These are phyloP conservation scores for Daedaleopsis nitida DNA, from an alignment of 768 basidiomycete genomes.

Conservation along the genomic window DNA sequence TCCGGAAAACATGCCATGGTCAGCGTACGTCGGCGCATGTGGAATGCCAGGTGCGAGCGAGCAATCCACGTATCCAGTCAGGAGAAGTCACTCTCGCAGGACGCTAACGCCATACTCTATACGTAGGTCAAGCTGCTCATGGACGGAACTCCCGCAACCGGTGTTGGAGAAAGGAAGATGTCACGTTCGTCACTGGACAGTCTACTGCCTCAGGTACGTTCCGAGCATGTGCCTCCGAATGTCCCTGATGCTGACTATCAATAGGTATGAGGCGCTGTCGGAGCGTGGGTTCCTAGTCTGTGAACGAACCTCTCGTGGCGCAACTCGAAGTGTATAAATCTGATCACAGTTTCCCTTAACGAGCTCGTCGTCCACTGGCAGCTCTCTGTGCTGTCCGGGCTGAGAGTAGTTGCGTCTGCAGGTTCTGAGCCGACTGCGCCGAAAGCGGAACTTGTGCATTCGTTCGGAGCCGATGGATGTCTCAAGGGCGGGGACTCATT, in stretches of 20 bases:
- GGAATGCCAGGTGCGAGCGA: constrained; percentile 45
- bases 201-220: too few relatives aligned
- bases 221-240: too few relatives aligned
- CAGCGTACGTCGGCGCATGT: constrained; percentile 48
- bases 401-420: constrained; percentile 70
- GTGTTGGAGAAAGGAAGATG: constrained; percentile 41
- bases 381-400: constrained; percentile 44
- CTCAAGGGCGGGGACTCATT: constrained; percentile 55
- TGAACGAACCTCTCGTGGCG: too few relatives aligned
- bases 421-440: constrained; percentile 67
- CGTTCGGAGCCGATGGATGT: constrained; percentile 60
- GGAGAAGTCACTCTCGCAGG: too few relatives aligned
- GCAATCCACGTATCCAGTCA: too few relatives aligned
- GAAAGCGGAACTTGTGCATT: too few relatives aligned
- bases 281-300: constrained; percentile 46
- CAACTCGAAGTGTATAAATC: too few relatives aligned
- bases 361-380: too few relatives aligned
- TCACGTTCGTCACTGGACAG: constrained; percentile 49
- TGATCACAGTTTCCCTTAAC: too few relatives aligned
- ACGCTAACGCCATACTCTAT: too few relatives aligned
- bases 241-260: too few relatives aligned
- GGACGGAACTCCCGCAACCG: constrained; percentile 41
- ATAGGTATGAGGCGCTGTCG: too few relatives aligned
- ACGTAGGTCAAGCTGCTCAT: constrained; percentile 41
- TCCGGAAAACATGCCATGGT: constrained; percentile 47